phyloP scores from a whole-genome alignment of 345 rosid genomes.

The Limnanthes douglasii region DNA sequence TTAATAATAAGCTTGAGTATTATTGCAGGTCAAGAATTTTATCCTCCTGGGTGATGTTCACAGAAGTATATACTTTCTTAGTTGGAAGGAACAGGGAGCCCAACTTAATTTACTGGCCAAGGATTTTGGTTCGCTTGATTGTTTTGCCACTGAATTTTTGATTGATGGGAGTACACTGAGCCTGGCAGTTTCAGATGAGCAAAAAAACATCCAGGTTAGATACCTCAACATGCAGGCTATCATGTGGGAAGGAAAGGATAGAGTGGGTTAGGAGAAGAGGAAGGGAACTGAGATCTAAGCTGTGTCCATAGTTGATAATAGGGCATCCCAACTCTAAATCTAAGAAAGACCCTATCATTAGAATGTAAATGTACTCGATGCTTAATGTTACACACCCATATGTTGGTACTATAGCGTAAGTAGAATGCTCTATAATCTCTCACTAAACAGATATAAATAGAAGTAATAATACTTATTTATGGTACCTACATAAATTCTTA shows the following conservation, averaged over 20 bases:
- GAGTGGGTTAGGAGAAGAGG: no score
- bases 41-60: slow-evolving; percentile 87
- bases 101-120: slow-evolving; percentile 87
- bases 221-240: not conserved
- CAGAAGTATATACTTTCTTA: slow-evolving; percentile 87
- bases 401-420: no score
- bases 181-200: slow-evolving; percentile 86
- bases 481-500: no score
- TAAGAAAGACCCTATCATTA: no score
- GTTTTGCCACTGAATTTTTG: slow-evolving; percentile 88
- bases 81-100: slow-evolving; percentile 98
- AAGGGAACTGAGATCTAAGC: no score
- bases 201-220: slow-evolving; percentile 85
- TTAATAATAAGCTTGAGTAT: not conserved
- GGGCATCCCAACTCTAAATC: no score
- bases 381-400: no score
- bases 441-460: no score
- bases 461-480: no score
- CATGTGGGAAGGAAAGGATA: not conserved
- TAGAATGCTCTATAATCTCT: no score
- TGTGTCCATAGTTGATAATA: no score
- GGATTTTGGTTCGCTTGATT: slow-evolving; percentile 91
- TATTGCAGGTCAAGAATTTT: slow-evolving; percentile 82
- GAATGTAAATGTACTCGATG: no score
- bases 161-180: slow-evolving; percentile 94